Conservation (phyloP, 2,329 filamentous ascomycete genomes). For the Aspergillus transmontanensis region DNA sequence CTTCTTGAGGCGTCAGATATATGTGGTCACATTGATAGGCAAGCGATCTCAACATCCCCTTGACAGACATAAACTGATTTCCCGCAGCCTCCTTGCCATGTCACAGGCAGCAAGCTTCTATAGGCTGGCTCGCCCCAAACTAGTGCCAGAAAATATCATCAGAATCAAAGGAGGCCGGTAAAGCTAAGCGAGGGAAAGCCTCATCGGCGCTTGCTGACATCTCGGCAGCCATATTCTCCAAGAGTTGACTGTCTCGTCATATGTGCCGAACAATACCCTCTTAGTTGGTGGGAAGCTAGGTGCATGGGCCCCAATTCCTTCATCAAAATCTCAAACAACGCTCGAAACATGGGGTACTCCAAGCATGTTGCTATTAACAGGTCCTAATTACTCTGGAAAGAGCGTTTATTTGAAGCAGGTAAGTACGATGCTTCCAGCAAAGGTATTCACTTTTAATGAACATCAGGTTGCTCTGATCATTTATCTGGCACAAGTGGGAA, state of each 20-base stretch:
- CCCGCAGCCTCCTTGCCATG: constrained; percentile 72
- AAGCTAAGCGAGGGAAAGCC: constrained; percentile 13
- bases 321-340: constrained; percentile 7
- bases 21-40: constrained; percentile 81
- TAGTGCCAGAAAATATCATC: constrained; percentile 72
- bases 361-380: constrained; percentile 79
- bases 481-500: constrained; percentile 86
- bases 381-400: constrained; percentile 95
- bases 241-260: constrained; percentile 77
- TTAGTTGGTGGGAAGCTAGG: constrained; percentile 59
- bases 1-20: constrained; percentile 73
- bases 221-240: constrained; percentile 72
- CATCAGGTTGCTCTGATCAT: constrained; percentile 74
- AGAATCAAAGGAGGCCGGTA: constrained; percentile 74
- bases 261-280: constrained; percentile 80
- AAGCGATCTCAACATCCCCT: not conserved
- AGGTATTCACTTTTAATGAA: constrained; percentile 8
- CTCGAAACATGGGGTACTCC: constrained; percentile 41
- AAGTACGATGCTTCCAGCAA: not conserved
- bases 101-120: constrained; percentile 76
- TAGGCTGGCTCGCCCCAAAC: constrained; percentile 67
- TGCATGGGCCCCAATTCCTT: not conserved
- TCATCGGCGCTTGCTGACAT: constrained; percentile 10
- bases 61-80: constrained; percentile 20
- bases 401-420: constrained; percentile 90